Evolutionary conservation across 73 alveolate genomes (phyloP), one percentile per base, ranked within the genome.

Genomic region (Paramecium sexaurelia): DNA sequence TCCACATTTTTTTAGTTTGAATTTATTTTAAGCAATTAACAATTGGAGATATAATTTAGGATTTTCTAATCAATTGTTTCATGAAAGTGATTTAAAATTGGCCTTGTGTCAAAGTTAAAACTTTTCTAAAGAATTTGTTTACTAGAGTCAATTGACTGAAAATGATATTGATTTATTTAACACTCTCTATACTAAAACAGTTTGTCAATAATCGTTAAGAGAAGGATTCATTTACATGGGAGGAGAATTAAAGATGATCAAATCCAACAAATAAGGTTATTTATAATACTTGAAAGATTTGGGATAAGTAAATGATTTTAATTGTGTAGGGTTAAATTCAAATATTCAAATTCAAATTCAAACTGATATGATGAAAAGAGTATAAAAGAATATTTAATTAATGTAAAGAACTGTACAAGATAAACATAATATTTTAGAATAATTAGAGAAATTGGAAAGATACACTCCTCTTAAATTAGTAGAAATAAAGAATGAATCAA

Each of bases 151-250:
- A 71, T 35, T 71, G 15, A 22, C 2, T 27, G 56, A 71, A n/a
- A 32, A 61, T 26, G 83, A 61, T 11, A 2, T 32, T 4, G 83
- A 61, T 27, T 9, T 71, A 17, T 19, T 35, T 29, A 71, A 71
- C 19, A 20, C 33, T 9, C 32, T 71, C 1, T 71, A 71, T 15
- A 37, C 11, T 29, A 71, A 37, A 17, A 33, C 57, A 11, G 56
- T 71, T 37, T 35, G 86, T 71, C 15, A 32, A 33, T 37, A 32
- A 20, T 33, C 57, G 0, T 71, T 37, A 19, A 71, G 86, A 71
- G 86, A 71, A 35, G 86, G 86, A 0, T 71, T 71, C 15, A 71
- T 71, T 10, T 71, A 71, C 15, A 71, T 71, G 55, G 86, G 86
- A n/a, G 86, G 86, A 13, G 86, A 71, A 17, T 17, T 71, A 13